Conservation (phyloP, 208 protist genomes). For the Leishmania turanica region DNA sequence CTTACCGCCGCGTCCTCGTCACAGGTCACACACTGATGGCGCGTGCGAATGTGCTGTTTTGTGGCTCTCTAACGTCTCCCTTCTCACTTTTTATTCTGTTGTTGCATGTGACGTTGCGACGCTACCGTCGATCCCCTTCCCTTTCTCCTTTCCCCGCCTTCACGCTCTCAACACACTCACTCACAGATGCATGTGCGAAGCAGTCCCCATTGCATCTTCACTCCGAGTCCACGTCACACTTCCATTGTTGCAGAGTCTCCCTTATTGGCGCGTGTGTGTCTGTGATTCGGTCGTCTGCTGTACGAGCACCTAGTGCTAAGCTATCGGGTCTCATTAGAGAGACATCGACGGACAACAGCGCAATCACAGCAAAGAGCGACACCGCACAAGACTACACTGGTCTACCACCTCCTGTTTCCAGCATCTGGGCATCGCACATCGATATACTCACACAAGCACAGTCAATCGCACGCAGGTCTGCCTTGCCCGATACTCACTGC, state of each 20-base stretch:
- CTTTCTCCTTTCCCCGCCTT: neutral
- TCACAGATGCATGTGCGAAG: neutral
- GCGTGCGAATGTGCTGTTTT: neutral
- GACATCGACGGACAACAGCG: neutral
- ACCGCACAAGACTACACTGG: neutral
- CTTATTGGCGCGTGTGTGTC: neutral
- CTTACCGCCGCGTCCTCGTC: neutral
- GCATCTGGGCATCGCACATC: neutral
- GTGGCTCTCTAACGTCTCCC: neutral
- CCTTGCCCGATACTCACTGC: neutral
- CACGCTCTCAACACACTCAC: neutral
- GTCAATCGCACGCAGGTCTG: neutral
- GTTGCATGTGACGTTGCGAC: neutral
- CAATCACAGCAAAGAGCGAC: neutral
- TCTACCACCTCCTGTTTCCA: neutral
- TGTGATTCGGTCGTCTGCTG: neutral
- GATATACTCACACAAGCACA: neutral
- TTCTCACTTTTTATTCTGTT: neutral
- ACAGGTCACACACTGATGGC: neutral
- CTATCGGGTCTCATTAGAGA: neutral
- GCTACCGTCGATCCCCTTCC: neutral
- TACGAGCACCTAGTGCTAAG: neutral
- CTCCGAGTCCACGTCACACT: neutral
- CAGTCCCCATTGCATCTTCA: neutral
- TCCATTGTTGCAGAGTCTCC: neutral